These are phyloP conservation scores for Sugiyamaella americana DNA, from an alignment of 805 yeast species.

Conservation along the genomic window DNA sequence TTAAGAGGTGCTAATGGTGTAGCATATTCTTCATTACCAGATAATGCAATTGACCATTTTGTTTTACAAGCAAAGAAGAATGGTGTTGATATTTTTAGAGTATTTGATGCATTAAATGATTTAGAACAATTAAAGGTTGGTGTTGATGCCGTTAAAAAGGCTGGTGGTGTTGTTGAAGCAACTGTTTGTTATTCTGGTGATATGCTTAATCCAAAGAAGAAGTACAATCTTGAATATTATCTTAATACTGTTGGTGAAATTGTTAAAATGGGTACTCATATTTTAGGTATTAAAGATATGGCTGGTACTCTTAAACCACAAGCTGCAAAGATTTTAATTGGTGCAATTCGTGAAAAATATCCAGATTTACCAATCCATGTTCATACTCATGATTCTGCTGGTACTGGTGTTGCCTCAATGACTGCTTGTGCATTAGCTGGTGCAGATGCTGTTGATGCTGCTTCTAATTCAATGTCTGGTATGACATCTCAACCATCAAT, in stretches of 20 bases:
- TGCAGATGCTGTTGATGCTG: constrained; percentile 97
- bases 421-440: constrained; percentile 92
- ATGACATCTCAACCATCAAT: constrained; percentile 97
- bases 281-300: constrained; percentile 98
- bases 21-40: constrained; percentile 96
- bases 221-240: constrained; percentile 90
- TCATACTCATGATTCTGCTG: constrained; percentile 99
- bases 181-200: constrained; percentile 99
- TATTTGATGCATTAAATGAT: constrained; percentile 95
- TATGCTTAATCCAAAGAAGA: constrained; percentile 92
- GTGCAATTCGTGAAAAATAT: constrained; percentile 74
- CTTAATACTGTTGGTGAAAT: constrained; percentile 72
- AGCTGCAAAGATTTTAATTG: constrained; percentile 79
- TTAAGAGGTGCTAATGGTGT: constrained; percentile 99
- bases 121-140: constrained; percentile 96
- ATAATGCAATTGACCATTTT: constrained; percentile 96
- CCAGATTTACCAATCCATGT: constrained; percentile 97
- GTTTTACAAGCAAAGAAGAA: constrained; percentile 89
- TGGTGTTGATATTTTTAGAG: constrained; percentile 97
- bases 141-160: constrained; percentile 94
- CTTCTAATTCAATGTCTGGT: constrained; percentile 96
- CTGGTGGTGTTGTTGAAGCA: constrained; percentile 98
- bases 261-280: constrained; percentile 91
- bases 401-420: constrained; percentile 98
- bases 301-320: constrained; percentile 97